phyloP scores from a whole-genome alignment of 169 alveolate species.

The Plasmodium yoelii region DNA sequence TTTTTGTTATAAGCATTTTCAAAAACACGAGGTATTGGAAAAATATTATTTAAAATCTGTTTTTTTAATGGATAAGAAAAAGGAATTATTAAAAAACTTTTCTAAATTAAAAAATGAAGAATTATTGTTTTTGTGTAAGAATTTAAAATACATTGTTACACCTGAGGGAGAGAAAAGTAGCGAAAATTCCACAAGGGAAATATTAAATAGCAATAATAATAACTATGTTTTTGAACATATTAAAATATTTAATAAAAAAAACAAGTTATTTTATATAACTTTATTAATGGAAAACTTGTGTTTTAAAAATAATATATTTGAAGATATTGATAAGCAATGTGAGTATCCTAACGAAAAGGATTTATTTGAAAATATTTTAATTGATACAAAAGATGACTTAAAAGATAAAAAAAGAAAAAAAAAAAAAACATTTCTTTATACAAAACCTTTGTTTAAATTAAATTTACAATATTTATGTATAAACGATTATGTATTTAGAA shows the following conservation, averaged over 20 bases:
- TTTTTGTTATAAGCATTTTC: conserved; percentile 66
- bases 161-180: neutral
- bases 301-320: conserved; percentile 61
- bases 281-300: conserved; percentile 66
- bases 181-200: neutral
- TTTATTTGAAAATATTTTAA: conserved; percentile 59
- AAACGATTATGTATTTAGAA: conserved; percentile 92
- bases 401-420: conserved; percentile 13
- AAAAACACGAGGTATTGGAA: conserved; percentile 38
- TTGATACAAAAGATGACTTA: conserved; percentile 63
- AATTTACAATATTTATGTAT: conserved; percentile 92
- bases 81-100: conserved; percentile 32
- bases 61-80: conserved; percentile 72
- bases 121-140: conserved; percentile 43
- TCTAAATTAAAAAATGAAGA: conserved; percentile 40
- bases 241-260: conserved; percentile 17
- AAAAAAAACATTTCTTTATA: conserved; percentile 52
- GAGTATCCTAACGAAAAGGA: conserved; percentile 76
- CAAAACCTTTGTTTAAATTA: conserved; percentile 90
- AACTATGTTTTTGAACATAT: conserved; percentile 1
- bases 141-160: conserved; percentile 26
- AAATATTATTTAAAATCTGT: conserved; percentile 72
- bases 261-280: conserved; percentile 48
- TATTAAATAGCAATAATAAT: neutral
- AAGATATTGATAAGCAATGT: conserved; percentile 68